phyloP scores from a whole-genome alignment of 2,329 filamentous ascomycete genomes.

The Emericellopsis atlantica region DNA sequence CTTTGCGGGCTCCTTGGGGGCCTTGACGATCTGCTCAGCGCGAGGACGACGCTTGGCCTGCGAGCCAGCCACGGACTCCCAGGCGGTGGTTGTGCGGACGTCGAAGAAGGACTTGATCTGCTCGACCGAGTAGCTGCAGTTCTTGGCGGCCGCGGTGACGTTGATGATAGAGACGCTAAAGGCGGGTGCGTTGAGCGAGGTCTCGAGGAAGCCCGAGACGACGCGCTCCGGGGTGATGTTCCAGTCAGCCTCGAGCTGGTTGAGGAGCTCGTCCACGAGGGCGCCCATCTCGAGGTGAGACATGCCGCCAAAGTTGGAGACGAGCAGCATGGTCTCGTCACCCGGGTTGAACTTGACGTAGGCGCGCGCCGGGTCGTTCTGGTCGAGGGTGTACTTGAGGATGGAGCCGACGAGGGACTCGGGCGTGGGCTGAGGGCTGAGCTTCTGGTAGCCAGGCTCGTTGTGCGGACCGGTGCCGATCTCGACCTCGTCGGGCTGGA shows the following conservation, averaged over 20 bases:
- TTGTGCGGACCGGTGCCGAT: conserved; percentile 58
- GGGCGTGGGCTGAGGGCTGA: conserved; percentile 36
- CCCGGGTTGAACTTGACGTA: conserved; percentile 32
- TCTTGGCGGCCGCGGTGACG: conserved; percentile 31
- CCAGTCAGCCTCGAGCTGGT: conserved; percentile 34
- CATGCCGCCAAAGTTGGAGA: conserved; percentile 49
- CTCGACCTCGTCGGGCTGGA: conserved; percentile 40
- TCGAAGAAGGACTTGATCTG: conserved; percentile 55
- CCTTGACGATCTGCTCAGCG: conserved; percentile 27
- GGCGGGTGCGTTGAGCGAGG: conserved; percentile 58
- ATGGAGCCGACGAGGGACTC: conserved; percentile 41
- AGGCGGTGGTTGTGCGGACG: conserved; percentile 42
- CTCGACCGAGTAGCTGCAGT: conserved; percentile 29
- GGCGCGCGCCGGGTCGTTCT: conserved; percentile 33
- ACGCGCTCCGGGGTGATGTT: conserved; percentile 39
- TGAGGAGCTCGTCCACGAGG: conserved; percentile 37
- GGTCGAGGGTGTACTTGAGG: conserved; percentile 46
- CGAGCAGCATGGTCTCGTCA: conserved; percentile 38
- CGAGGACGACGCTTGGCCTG: conserved; percentile 24
- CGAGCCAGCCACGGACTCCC: conserved; percentile 37
- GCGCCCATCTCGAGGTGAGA: conserved; percentile 44
- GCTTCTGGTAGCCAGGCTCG: conserved; percentile 47
- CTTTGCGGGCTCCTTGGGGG: conserved; percentile 19
- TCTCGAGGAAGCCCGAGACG: conserved; percentile 53
- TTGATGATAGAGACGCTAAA: conserved; percentile 59